A percentile compares a stretch with the other conserved stretches of the same genome.
Evolutionary conservation across 306 rosid species (phyloP).

Genomic region (Lathyrus sativus): DNA sequence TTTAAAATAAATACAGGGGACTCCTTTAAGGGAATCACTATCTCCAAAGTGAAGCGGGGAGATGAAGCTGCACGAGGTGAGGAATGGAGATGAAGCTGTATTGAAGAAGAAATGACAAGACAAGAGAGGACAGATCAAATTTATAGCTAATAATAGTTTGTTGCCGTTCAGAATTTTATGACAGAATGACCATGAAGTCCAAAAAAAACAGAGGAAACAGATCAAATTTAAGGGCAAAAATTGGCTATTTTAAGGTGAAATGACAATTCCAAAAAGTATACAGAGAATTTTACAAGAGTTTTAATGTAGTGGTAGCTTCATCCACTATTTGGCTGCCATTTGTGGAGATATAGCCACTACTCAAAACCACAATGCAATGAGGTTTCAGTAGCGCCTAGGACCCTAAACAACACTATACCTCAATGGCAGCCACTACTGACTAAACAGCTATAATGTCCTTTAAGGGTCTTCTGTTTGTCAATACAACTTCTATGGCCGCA

Average conservation of each 20-base stretch:
- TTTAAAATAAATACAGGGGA: slow-evolving; percentile 1
- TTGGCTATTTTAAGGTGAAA: neutral
- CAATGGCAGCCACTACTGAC: no score
- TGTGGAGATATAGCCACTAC: neutral
- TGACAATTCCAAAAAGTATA: neutral
- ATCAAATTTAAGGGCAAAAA: neutral
- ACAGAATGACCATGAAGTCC: neutral
- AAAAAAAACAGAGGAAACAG: neutral
- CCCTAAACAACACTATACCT: neutral
- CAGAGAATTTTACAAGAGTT: neutral
- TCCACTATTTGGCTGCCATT: neutral
- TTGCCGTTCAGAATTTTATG: slow-evolving; percentile 4
- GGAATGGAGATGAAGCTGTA: neutral
- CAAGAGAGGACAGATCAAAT: neutral
- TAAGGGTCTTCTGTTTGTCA: neutral
- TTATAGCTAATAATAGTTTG: neutral
- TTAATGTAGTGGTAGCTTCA: neutral
- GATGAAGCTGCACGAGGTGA: neutral
- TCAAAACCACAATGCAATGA: neutral
- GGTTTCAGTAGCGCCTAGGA: neutral
- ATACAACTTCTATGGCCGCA: neutral
- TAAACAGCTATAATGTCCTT: no score
- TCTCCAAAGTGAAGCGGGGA: slow-evolving; percentile 2
- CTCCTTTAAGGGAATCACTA: neutral
- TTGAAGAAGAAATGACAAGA: neutral